Base-by-base conservation (phyloP, 148 eudicot species). In the Nepenthes mirabilis region DNA sequence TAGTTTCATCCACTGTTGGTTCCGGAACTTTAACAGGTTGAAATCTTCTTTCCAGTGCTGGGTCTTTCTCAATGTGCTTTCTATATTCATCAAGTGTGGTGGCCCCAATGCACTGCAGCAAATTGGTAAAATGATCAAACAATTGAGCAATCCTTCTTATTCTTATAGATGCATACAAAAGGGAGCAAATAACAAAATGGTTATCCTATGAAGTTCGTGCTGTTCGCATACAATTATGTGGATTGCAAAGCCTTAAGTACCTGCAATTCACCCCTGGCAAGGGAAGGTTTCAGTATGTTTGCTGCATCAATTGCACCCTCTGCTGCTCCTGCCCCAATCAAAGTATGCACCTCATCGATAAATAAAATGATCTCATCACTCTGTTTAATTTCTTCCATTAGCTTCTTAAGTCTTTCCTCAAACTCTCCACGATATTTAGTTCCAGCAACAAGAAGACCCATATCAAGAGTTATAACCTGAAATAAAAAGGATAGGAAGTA, bases 261-360 rank as follows among this genome's bases (percentile, higher is more conserved):
- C 95, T 90, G 97, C 53, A 90, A 66, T 79, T 90, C 97, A 64
- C 97, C 97, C 60, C 97, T 80, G 23, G 97, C 95, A 64, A 90
- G 87, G 59, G 97, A 95, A 55, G 97, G 97, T 72, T 90, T 90
- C 64, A 90, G 68, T 53, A 90, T 86, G 72, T 90, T 90, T 52
- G 97, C 97, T 66, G 97, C 97, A 79, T 90, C 97, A 58, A 90
- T 83, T 32, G 91, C 95, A 23, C 97, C 97, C 75, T 90, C 97
- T 50, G 95, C 97, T 34, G 95, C 91, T 68, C 97, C 95, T 3
- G 95, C 97, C 45, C 97, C 91, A 66, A 90, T 84, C 72, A 90
- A 69, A 50, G 97, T 90, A 74, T 90, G 97, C 56, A 90, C 91
- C 79, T 90, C 97, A 72, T 90, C 97, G 57, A 90, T 86, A 67